These are phyloP conservation scores for Phytomonas serpens DNA, from an alignment of 208 protist species.

Conservation along the genomic window DNA sequence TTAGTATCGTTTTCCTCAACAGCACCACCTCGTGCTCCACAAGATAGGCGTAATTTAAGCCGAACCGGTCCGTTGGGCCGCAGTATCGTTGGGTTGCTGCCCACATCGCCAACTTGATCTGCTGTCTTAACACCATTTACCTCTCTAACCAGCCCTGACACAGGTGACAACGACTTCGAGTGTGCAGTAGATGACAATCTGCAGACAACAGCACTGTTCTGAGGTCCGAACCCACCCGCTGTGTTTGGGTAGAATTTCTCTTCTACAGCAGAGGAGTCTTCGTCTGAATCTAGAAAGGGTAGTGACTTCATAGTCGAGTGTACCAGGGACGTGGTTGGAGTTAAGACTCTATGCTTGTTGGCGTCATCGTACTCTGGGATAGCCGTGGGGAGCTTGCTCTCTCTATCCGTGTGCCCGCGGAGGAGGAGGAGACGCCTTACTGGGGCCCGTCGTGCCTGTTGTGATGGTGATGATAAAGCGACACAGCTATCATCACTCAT, in stretches of 20 bases:
- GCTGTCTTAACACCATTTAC: too few species aligned
- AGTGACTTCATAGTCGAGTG: neutral
- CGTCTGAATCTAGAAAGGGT: neutral
- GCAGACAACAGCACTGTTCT: neutral
- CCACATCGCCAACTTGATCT: neutral
- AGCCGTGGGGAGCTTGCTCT: neutral
- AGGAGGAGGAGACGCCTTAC: neutral
- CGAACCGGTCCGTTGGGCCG: neutral
- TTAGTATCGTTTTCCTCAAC: neutral
- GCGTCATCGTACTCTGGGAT: neutral
- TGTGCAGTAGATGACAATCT: too few species aligned
- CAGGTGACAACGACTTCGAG: too few species aligned
- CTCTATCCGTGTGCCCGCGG: neutral
- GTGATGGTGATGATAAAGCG: neutral
- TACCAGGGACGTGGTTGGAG: neutral
- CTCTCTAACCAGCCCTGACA: too few species aligned
- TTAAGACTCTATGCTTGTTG: neutral
- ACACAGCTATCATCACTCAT: neutral
- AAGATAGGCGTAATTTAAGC: neutral
- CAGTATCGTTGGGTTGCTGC: neutral
- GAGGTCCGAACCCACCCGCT: neutral
- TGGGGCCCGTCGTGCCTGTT: neutral
- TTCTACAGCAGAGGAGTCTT: neutral
- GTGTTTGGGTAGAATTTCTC: neutral
- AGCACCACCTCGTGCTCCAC: neutral